These are phyloP conservation scores for Rasamsonia emersonii DNA, from an alignment of 2,329 filamentous ascomycete genomes.

Conservation along the genomic window DNA sequence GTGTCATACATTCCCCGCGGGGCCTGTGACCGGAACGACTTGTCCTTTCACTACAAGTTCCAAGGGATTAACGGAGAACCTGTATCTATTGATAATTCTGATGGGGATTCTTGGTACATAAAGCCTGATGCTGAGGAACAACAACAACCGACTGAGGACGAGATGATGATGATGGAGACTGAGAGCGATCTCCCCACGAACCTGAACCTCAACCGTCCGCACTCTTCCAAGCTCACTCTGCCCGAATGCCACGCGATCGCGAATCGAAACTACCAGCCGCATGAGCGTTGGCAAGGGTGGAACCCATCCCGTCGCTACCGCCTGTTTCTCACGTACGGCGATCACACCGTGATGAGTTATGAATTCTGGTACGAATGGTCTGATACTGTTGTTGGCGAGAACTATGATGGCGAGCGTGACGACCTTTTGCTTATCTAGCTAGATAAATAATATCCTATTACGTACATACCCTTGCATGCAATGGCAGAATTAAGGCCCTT, in stretches of 20 bases:
- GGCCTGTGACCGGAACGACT: slow-evolving; percentile 10
- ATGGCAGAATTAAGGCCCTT: no score
- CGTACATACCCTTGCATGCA: no score
- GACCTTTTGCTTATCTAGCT: slow-evolving; percentile 1
- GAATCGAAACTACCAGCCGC: slow-evolving; percentile 21
- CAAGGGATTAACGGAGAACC: slow-evolving; percentile 5
- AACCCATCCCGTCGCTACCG: slow-evolving; percentile 39
- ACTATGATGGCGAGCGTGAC: slow-evolving; percentile 7
- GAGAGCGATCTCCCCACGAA: slow-evolving; percentile 6
- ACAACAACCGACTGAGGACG: slow-evolving; percentile 1
- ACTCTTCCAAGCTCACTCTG: slow-evolving; percentile 14
- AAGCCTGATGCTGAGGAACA: neutral
- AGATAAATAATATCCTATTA: no score
- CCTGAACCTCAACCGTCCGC: neutral
- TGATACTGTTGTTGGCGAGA: slow-evolving; percentile 8
- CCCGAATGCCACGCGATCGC: slow-evolving; percentile 28
- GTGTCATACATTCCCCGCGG: slow-evolving; percentile 23
- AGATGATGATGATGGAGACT: slow-evolving; percentile 1
- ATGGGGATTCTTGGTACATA: no score
- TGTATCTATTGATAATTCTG: no score
- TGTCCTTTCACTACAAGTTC: slow-evolving; percentile 15
- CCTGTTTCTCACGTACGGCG: slow-evolving; percentile 48
- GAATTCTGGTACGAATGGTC: slow-evolving; percentile 44
- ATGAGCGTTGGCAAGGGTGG: slow-evolving; percentile 30
- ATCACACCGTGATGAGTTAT: slow-evolving; percentile 52